phyloP scores from a whole-genome alignment of 352 stramenopile genomes.

The Phytophthora kernoviae region DNA sequence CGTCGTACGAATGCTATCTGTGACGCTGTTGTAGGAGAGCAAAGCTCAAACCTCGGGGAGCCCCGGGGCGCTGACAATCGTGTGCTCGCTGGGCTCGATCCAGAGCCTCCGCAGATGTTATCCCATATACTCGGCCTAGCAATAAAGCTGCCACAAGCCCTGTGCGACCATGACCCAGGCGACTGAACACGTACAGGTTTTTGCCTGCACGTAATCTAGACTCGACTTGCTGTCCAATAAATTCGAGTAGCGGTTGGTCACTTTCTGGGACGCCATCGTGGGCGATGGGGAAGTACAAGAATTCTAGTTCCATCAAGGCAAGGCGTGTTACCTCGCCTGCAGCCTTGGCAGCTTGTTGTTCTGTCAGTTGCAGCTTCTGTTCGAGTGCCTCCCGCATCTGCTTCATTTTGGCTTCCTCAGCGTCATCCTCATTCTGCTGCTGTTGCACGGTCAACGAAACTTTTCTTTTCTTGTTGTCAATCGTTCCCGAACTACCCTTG shows the following conservation, averaged over 20 bases:
- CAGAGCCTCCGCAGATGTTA: slow-evolving; percentile 57
- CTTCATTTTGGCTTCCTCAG: slow-evolving; percentile 16
- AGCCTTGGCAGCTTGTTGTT: slow-evolving; percentile 53
- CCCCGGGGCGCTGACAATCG: slow-evolving; percentile 53
- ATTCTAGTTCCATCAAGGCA: slow-evolving; percentile 48
- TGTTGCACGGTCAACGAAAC: slow-evolving; percentile 11
- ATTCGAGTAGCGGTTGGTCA: slow-evolving; percentile 24
- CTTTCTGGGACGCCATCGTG: slow-evolving; percentile 43
- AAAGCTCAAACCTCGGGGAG: slow-evolving; percentile 29
- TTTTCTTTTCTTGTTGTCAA: slow-evolving; percentile 8
- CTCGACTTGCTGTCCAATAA: slow-evolving; percentile 51
- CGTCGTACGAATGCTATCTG: slow-evolving; percentile 55
- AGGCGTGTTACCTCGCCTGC: slow-evolving; percentile 34
- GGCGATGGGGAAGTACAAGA: slow-evolving; percentile 60
- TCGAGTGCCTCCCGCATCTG: slow-evolving; percentile 32
- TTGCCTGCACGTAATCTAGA: slow-evolving; percentile 48
- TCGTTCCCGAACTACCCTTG: slow-evolving; percentile 14
- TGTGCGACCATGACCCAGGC: slow-evolving; percentile 68
- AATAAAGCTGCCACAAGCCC: slow-evolving; percentile 69
- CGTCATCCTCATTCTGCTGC: slow-evolving; percentile 20
- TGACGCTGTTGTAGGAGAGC: slow-evolving; percentile 53
- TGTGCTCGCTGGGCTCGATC: slow-evolving; percentile 70
- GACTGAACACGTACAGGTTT: slow-evolving; percentile 82
- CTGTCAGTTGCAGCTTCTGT: slow-evolving; percentile 53
- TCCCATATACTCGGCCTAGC: slow-evolving; percentile 74